Percentiles rank a stretch among this genome's conserved stretches.
Evolutionary conservation across 257 asterid genomes (phyloP).

Genomic region (Fraxinus cuspidata): DNA sequence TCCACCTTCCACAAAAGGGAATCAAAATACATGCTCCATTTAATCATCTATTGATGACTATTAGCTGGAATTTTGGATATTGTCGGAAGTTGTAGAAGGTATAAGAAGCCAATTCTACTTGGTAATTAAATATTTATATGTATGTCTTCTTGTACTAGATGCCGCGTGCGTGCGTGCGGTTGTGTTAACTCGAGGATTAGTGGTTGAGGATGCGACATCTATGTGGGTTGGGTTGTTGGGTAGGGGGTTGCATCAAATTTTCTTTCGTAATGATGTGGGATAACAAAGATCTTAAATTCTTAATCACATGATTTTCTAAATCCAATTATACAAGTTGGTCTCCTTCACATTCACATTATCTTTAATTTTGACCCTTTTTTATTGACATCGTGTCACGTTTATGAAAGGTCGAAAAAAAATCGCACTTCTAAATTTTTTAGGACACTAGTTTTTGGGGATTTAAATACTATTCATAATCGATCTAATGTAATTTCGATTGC

Average conservation of each 20-base stretch:
- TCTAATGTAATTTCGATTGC: no score
- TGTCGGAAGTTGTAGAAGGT: background rate
- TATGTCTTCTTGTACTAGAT: background rate
- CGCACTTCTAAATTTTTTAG: no score
- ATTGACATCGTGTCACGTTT: no score
- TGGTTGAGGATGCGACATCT: background rate
- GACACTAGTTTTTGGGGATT: no score
- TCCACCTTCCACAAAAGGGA: background rate
- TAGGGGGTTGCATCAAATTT: background rate
- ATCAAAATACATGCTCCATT: background rate
- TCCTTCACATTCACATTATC: background rate
- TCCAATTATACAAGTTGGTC: background rate
- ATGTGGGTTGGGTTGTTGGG: background rate
- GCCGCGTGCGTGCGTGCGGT: background rate
- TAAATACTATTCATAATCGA: no score
- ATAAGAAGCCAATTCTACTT: background rate
- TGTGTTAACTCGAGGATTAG: background rate
- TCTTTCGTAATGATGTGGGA: background rate
- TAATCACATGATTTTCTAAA: background rate
- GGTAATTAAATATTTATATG: background rate
- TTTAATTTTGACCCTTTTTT: background rate
- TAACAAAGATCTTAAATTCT: background rate
- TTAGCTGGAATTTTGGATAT: background rate
- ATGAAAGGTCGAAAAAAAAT: no score
- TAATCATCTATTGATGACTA: background rate